A percentile compares a stretch with the other conserved stretches of the same genome.
Conservation (phyloP, 371 early-diverging fungal species). For the Smittium culicis region DNA sequence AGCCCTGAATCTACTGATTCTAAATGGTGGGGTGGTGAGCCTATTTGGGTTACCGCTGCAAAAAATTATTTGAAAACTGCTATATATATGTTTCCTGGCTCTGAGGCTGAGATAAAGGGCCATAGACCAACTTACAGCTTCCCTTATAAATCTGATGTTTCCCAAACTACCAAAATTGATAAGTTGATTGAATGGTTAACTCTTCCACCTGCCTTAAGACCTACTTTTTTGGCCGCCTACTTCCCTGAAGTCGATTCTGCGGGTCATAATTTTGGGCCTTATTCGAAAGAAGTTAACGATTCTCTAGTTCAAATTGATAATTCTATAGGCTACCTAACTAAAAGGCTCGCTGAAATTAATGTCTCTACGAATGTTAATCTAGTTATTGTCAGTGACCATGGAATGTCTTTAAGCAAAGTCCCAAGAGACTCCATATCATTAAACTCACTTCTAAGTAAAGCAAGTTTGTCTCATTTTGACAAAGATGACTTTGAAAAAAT, state of each 20-base stretch:
- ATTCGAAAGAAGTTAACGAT: conserved; percentile 44
- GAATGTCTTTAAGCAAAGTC: conserved; percentile 52
- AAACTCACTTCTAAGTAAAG: neutral
- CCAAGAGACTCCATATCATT: conserved; percentile 4
- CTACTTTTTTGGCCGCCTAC: conserved; percentile 63
- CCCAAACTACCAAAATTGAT: conserved; percentile 42
- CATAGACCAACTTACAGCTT: conserved; percentile 50
- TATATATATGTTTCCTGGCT: conserved; percentile 84
- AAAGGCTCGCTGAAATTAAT: conserved; percentile 40
- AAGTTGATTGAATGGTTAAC: conserved; percentile 61
- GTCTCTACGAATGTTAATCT: conserved; percentile 52
- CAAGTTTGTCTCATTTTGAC: neutral
- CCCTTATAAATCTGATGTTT: conserved; percentile 36
- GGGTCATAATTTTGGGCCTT: conserved; percentile 68
- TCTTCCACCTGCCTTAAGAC: conserved; percentile 46
- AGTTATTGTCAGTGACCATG: conserved; percentile 85
- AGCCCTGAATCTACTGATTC: conserved; percentile 33
- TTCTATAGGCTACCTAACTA: conserved; percentile 43
- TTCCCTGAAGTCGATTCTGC: conserved; percentile 66
- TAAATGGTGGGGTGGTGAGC: conserved; percentile 83
- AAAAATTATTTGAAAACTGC: conserved; percentile 50
- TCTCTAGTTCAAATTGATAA: conserved; percentile 49
- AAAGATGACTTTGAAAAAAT: neutral
- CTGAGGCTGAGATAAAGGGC: conserved; percentile 39
- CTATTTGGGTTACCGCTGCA: conserved; percentile 82